Evolutionary conservation across 495 filamentous ascomycete species (phyloP).

Genomic region (Saxophila tyrrhenica): DNA sequence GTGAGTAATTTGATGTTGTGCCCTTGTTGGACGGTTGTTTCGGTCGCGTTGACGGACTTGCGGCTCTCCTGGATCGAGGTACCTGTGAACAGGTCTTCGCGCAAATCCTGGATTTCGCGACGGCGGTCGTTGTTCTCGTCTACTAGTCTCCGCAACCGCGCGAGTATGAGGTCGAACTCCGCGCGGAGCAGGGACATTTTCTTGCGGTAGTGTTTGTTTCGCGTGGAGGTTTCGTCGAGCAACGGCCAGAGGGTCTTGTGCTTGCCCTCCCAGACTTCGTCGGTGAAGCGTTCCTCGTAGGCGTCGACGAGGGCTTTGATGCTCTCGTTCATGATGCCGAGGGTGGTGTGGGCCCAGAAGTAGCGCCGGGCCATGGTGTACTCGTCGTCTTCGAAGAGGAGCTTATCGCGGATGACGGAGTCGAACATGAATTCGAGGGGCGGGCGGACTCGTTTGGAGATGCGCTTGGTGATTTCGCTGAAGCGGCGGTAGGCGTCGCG

Average conservation of each 20-base stretch:
- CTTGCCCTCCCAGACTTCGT: slow-evolving; percentile 40
- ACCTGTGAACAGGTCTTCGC: slow-evolving; percentile 36
- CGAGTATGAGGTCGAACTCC: slow-evolving; percentile 23
- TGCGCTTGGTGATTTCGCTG: slow-evolving; percentile 36
- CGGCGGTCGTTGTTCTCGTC: slow-evolving; percentile 22
- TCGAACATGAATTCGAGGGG: slow-evolving; percentile 47
- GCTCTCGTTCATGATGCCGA: slow-evolving; percentile 43
- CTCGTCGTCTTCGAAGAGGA: slow-evolving; percentile 44
- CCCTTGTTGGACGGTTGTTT: slow-evolving; percentile 33
- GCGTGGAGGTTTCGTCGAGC: slow-evolving; percentile 16
- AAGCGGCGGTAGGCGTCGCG: slow-evolving; percentile 42
- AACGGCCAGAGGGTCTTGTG: slow-evolving; percentile 36
- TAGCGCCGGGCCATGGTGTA: slow-evolving; percentile 47
- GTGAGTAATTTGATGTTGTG: slow-evolving; percentile 41
- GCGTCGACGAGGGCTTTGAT: slow-evolving; percentile 42
- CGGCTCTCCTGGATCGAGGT: slow-evolving; percentile 33
- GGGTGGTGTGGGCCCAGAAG: slow-evolving; percentile 47
- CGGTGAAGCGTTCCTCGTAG: slow-evolving; percentile 39
- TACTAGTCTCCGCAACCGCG: slow-evolving; percentile 15
- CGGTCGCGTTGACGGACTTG: slow-evolving; percentile 21
- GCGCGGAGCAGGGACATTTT: slow-evolving; percentile 13
- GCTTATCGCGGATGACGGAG: slow-evolving; percentile 35
- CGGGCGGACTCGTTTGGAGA: slow-evolving; percentile 30
- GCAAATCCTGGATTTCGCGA: slow-evolving; percentile 28
- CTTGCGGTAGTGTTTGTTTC: slow-evolving; percentile 20